A percentile compares a stretch with the other conserved stretches of the same genome.
Evolutionary conservation across 2,329 filamentous ascomycete species (phyloP).

Genomic region (Leptodontidium sp.): DNA sequence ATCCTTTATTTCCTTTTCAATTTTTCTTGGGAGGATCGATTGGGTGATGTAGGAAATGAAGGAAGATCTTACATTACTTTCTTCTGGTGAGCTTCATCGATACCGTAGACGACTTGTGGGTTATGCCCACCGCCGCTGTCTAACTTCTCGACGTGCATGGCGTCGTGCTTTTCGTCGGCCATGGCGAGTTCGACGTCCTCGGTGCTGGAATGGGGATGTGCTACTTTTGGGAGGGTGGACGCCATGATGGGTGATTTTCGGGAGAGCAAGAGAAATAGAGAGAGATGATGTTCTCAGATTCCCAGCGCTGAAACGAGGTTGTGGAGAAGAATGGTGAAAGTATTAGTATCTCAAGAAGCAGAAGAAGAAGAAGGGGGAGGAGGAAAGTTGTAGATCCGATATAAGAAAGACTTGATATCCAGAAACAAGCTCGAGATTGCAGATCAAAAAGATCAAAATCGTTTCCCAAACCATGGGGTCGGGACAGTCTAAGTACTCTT

Average conservation of each 20-base stretch:
- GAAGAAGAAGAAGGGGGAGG: no score
- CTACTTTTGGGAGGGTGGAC: background rate
- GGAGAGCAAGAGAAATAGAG: background rate
- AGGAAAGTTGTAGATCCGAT: no score
- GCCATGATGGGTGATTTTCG: background rate
- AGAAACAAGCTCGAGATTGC: no score
- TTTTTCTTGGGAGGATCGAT: background rate
- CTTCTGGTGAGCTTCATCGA: constrained; percentile 20
- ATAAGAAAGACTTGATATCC: no score
- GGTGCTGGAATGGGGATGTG: background rate
- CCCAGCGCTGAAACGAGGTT: no score
- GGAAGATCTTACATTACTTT: constrained; percentile 11
- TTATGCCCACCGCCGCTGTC: background rate
- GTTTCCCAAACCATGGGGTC: no score
- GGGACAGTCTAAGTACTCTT: no score
- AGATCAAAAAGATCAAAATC: no score
- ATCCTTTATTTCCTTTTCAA: no score
- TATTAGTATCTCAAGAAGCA: no score
- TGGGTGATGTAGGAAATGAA: background rate
- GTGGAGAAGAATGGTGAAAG: no score
- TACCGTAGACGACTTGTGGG: constrained; percentile 10
- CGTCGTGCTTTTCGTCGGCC: constrained; percentile 10
- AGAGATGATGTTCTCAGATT: no score
- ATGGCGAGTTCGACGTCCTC: constrained; percentile 10
- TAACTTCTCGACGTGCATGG: constrained; percentile 1